phyloP scores from a whole-genome alignment of 805 yeast species.

The Priceomyces haplophilus region DNA sequence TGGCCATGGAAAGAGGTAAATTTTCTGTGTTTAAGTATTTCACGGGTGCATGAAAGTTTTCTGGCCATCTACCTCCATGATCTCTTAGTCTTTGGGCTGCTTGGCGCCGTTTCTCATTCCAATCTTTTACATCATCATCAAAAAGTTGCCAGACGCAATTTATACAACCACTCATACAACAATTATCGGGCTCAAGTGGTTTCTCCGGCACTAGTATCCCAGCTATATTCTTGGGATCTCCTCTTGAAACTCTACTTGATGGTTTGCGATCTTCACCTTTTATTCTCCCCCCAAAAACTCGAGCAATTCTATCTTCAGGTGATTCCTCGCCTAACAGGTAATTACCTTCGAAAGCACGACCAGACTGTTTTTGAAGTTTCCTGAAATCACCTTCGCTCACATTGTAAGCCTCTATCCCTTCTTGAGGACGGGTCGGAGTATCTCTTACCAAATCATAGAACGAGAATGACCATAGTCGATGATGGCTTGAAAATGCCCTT shows the following conservation, averaged over 20 bases:
- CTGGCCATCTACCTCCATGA: slow-evolving; percentile 45
- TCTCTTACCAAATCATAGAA: slow-evolving; percentile 37
- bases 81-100: slow-evolving; percentile 48
- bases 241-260: slow-evolving; percentile 34
- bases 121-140: slow-evolving; percentile 81
- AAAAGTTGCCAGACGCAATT: slow-evolving; percentile 96
- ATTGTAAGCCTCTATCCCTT: slow-evolving; percentile 30
- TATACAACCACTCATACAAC: slow-evolving; percentile 96
- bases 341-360: slow-evolving; percentile 31
- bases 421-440: slow-evolving; percentile 32
- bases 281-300: slow-evolving; percentile 55
- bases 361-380: slow-evolving; percentile 18
- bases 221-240: slow-evolving; percentile 35
- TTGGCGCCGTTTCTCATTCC: slow-evolving; percentile 58
- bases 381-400: slow-evolving; percentile 20
- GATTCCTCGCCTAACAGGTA: slow-evolving; percentile 28
- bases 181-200: slow-evolving; percentile 90
- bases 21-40: slow-evolving; percentile 28
- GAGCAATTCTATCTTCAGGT: slow-evolving; percentile 46
- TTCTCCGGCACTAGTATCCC: slow-evolving; percentile 79
- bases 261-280: slow-evolving; percentile 49
- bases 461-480: slow-evolving; percentile 12
- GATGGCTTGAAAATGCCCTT: background rate
- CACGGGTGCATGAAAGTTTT: slow-evolving; percentile 40
- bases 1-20: slow-evolving; percentile 35